These are phyloP conservation scores for Cordia subcordata DNA, from an alignment of 257 asterid species.

Conservation along the genomic window DNA sequence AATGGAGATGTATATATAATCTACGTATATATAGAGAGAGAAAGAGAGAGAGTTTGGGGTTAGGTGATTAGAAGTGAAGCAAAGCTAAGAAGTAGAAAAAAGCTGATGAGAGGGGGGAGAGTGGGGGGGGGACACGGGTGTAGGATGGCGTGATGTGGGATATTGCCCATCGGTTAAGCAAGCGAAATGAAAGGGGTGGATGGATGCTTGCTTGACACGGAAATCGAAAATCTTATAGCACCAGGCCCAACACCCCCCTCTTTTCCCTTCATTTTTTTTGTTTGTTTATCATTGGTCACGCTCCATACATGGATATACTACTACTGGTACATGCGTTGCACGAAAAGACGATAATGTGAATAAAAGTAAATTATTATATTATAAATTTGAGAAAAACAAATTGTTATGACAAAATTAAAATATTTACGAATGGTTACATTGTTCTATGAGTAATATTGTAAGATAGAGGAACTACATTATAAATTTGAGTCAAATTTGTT, in stretches of 20 bases:
- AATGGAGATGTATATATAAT: slow-evolving; percentile 16
- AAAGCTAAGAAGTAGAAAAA: slow-evolving; percentile 20
- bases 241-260: background rate
- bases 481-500: no score
- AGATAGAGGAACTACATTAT: no score
- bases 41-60: background rate
- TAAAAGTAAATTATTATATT: no score
- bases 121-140: slow-evolving; percentile 10
- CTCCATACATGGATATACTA: no score
- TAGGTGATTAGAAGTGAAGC: slow-evolving; percentile 52
- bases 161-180: slow-evolving; percentile 55
- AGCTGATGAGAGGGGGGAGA: background rate
- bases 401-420: no score
- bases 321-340: no score
- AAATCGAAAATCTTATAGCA: background rate
- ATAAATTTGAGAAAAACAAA: no score
- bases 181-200: slow-evolving; percentile 1
- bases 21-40: slow-evolving; percentile 3
- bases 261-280: no score
- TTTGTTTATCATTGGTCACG: no score
- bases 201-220: slow-evolving; percentile 5
- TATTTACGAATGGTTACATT: no score
- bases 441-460: no score
- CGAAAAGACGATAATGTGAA: no score
- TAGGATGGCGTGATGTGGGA: slow-evolving; percentile 1